phyloP scores from a whole-genome alignment of 768 basidiomycete genomes.

The Leccinum truebloodii region DNA sequence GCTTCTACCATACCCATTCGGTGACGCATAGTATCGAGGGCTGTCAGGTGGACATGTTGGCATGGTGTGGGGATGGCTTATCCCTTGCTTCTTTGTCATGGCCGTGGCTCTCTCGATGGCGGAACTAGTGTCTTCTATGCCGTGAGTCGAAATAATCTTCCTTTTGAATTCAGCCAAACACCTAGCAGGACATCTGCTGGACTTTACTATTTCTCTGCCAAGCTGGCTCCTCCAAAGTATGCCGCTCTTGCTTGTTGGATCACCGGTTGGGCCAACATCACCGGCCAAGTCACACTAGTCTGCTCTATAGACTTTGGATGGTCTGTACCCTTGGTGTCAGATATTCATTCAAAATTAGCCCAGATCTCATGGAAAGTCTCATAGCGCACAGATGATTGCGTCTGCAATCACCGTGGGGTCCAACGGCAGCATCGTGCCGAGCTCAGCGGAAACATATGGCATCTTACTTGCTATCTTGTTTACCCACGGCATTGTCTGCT shows the following conservation, averaged over 20 bases:
- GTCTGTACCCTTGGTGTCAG: not conserved
- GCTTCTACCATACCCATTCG: slow-evolving; percentile 11
- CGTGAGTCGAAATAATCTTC: slow-evolving; percentile 45
- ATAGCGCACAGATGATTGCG: slow-evolving; percentile 73
- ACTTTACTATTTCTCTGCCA: slow-evolving; percentile 77
- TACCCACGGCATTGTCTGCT: slow-evolving; percentile 68
- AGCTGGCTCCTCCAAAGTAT: slow-evolving; percentile 62
- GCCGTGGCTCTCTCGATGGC: slow-evolving; percentile 69
- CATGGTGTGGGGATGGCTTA: slow-evolving; percentile 77
- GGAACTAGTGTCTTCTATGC: slow-evolving; percentile 73
- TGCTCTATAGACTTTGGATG: slow-evolving; percentile 54
- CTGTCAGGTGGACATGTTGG: slow-evolving; percentile 68
- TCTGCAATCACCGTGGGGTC: slow-evolving; percentile 65
- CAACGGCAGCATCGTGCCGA: slow-evolving; percentile 50
- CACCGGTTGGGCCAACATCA: slow-evolving; percentile 71
- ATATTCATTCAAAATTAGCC: not conserved
- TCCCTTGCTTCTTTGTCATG: slow-evolving; percentile 68
- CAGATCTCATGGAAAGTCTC: not conserved
- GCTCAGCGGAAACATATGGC: slow-evolving; percentile 62
- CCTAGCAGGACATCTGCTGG: slow-evolving; percentile 67
- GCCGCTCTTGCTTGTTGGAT: slow-evolving; percentile 61
- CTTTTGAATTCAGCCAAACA: not conserved
- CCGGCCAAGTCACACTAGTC: slow-evolving; percentile 68
- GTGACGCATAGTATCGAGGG: not conserved
- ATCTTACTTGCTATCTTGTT: slow-evolving; percentile 65